Evolutionary conservation across 1,139 yeast genomes (phyloP), one percentile per base, ranked within the genome.

Genomic region (Nakaseomyces uthaithaninus): DNA sequence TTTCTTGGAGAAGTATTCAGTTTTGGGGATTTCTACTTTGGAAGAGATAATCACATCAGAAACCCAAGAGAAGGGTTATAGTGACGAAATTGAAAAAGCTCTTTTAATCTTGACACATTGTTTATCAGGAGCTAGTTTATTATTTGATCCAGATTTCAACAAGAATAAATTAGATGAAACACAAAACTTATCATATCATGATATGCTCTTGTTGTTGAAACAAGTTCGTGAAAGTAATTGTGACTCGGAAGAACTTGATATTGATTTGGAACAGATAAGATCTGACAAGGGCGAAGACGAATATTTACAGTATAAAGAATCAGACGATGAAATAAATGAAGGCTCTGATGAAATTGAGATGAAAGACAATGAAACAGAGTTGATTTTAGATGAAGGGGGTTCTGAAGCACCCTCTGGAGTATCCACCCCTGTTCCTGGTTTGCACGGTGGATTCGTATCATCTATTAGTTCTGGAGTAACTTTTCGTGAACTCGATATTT

Each of bases 121-220:
- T 0, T 55, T 82, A 2, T 77, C 94, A 40, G 95, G 96, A 18
- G 68, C 77, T n/a, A 73, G 95, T 17, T 69, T 74, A 40, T 63
- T 89, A 37, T 74, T 85, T 51, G 95, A 87, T 55, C 89, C 95
- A 0, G 68, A 67, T 30, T 71, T 59, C 39, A 57, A 58, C 30
- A 55, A 54, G 37, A 59, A 57, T 28, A 39, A 54, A 6, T 47
- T 50, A 3, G 43, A 46, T 0, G 40, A 49, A 9, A 43, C 47
- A 12, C 39, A 44, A 33, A 20, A 20, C 3, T 20, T 31, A 10
- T 46, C 57, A 0, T 50, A 60, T 19, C 59, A 55, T 31, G 62
- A 55, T 28, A 65, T 56, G 40, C 42, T 66, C 7, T 36, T 62
- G 39, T 50, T 64, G 7, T 40, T 65, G 41, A 62, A 60, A 40